A percentile compares a stretch with the other conserved stretches of the same genome.
Conservation (phyloP, 1,284 basidiomycete species). For the Ustilago shanxiensis region DNA sequence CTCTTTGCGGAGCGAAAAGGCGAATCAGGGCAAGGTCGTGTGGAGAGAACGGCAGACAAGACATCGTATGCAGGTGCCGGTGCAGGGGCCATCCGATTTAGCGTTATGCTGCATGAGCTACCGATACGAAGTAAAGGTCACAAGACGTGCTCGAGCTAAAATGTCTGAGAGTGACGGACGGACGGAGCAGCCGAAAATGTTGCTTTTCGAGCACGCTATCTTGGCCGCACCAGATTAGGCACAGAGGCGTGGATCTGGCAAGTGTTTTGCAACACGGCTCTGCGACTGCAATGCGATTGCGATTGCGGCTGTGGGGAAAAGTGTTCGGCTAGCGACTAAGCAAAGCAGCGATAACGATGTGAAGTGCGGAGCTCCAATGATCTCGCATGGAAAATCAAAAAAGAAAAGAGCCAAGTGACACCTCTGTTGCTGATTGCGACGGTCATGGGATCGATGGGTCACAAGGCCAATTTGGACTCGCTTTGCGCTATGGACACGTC, state of each 20-base stretch:
- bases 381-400: constrained; percentile 24
- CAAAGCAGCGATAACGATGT: background rate
- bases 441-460: constrained; percentile 33
- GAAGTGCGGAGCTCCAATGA: constrained; percentile 6
- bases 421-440: background rate
- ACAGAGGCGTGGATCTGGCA: background rate
- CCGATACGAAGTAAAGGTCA: constrained; percentile 20
- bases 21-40: background rate
- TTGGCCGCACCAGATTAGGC: background rate
- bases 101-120: constrained; percentile 4
- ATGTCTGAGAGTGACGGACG: no score
- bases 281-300: background rate
- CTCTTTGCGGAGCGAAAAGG: background rate
- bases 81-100: constrained; percentile 33
- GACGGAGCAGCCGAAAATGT: background rate
- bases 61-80: constrained; percentile 12
- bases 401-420: background rate
- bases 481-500: constrained; percentile 12
- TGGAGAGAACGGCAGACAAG: background rate
- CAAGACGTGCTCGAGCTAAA: constrained; percentile 26
- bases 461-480: constrained; percentile 9
- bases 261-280: background rate
- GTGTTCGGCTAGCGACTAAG: background rate
- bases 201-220: no score
- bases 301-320: constrained; percentile 1